Conservation (phyloP, 192 early-diverging fungal species). For the Coemansia sp. region DNA sequence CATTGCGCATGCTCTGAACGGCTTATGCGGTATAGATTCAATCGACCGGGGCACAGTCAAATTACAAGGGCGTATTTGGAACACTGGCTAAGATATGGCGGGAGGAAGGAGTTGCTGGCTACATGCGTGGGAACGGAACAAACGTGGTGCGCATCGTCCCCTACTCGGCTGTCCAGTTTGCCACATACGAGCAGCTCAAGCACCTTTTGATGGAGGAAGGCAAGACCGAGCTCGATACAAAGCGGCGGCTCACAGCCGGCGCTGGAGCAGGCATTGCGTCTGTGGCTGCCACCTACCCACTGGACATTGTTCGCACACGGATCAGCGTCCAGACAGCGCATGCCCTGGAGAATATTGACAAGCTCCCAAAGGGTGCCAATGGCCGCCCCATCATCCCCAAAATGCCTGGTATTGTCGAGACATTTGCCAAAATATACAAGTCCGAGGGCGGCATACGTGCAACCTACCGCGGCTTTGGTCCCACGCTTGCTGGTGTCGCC, state of each 20-base stretch:
- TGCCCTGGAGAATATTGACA: slow-evolving; percentile 48
- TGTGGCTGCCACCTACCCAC: slow-evolving; percentile 75
- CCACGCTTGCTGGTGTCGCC: slow-evolving; percentile 73
- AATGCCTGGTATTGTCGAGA: slow-evolving; percentile 69
- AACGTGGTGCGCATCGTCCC: slow-evolving; percentile 81
- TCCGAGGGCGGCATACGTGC: slow-evolving; percentile 74
- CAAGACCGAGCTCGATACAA: slow-evolving; percentile 69
- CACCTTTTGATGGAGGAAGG: slow-evolving; percentile 65
- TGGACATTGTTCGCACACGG: slow-evolving; percentile 78
- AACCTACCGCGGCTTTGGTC: slow-evolving; percentile 70
- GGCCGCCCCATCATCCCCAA: slow-evolving; percentile 59
- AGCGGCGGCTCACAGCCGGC: slow-evolving; percentile 68
- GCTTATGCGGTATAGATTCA: slow-evolving; percentile 46
- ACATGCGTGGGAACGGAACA: slow-evolving; percentile 81
- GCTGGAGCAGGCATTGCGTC: slow-evolving; percentile 76
- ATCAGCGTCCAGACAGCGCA: slow-evolving; percentile 72
- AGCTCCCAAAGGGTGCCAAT: slow-evolving; percentile 43
- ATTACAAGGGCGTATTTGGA: slow-evolving; percentile 67
- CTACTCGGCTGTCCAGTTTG: slow-evolving; percentile 81
- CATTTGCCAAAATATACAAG: slow-evolving; percentile 63
- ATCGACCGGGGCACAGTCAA: slow-evolving; percentile 54
- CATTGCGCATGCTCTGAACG: background rate
- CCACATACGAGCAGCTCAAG: slow-evolving; percentile 79
- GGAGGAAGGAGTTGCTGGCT: slow-evolving; percentile 71
- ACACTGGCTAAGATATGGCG: slow-evolving; percentile 78